phyloP scores from a whole-genome alignment of 176 grass and related monocot species.

The Panicum miliaceum region DNA sequence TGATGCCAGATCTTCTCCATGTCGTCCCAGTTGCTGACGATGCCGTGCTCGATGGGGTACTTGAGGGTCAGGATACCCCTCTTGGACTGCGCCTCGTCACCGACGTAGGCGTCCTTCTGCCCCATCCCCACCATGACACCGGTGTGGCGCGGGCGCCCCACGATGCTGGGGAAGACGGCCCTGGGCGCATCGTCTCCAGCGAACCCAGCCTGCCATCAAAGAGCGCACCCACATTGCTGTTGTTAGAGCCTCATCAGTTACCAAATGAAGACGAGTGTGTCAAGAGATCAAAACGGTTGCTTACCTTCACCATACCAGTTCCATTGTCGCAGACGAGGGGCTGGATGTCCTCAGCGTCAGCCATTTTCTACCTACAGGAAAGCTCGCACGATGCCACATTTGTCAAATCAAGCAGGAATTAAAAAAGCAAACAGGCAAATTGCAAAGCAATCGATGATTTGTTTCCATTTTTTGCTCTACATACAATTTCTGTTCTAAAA shows the following conservation, averaged over 20 bases:
- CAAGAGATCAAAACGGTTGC: neutral
- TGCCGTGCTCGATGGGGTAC: slow-evolving; percentile 81
- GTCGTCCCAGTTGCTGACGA: slow-evolving; percentile 83
- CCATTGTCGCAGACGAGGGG: slow-evolving; percentile 86
- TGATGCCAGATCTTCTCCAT: slow-evolving; percentile 94
- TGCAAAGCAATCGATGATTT: neutral
- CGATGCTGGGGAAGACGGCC: slow-evolving; percentile 76
- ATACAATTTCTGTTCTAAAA: neutral
- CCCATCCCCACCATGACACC: slow-evolving; percentile 84
- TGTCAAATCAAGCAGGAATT: slow-evolving; percentile 20
- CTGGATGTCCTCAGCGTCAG: slow-evolving; percentile 74
- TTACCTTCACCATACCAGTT: slow-evolving; percentile 84
- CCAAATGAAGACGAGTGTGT: too few species aligned
- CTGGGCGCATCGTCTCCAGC: slow-evolving; percentile 72
- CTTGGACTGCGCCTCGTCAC: slow-evolving; percentile 79
- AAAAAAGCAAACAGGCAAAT: neutral
- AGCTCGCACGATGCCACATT: slow-evolving; percentile 33
- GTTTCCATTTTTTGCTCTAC: neutral
- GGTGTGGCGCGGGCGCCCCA: slow-evolving; percentile 68
- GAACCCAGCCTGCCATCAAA: slow-evolving; percentile 58
- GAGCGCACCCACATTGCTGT: neutral
- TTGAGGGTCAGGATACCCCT: slow-evolving; percentile 77
- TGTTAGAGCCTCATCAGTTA: neutral
- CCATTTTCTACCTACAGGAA: slow-evolving; percentile 60
- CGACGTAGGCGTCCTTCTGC: slow-evolving; percentile 81